These are phyloP conservation scores for Aspergillus saccharolyticus DNA, from an alignment of 495 filamentous ascomycete species.

Conservation along the genomic window DNA sequence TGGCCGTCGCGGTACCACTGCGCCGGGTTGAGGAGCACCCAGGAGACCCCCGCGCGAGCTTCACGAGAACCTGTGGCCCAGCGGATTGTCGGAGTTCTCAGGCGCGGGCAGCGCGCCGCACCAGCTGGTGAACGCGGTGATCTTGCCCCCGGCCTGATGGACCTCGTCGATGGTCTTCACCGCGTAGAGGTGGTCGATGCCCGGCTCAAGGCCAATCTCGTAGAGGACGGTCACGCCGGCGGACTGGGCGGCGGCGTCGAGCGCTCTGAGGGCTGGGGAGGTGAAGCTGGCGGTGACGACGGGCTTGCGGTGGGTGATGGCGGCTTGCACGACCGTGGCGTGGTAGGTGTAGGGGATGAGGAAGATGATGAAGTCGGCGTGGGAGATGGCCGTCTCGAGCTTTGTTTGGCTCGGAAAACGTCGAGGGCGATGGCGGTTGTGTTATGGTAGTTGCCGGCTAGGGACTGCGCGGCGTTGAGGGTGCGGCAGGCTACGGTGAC, in stretches of 20 bases:
- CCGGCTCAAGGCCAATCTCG: constrained; percentile 3
- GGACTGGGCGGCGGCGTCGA: not conserved
- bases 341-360: not conserved
- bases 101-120: constrained; percentile 4
- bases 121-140: constrained; percentile 1
- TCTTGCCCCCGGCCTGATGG: not conserved
- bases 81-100: not conserved
- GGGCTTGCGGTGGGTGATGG: not conserved
- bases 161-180: constrained; percentile 7
- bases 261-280: constrained; percentile 2
- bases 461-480: not conserved
- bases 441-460: not conserved
- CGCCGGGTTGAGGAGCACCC: not conserved
- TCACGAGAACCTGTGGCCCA: constrained; percentile 6
- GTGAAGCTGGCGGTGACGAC: constrained; percentile 6
- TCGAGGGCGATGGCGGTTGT: not conserved
- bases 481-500: constrained; percentile 1
- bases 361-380: not conserved
- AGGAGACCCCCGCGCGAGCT: constrained; percentile 1
- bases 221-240: constrained; percentile 1
- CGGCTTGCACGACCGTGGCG: not conserved
- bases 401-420: not conserved
- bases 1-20: not conserved
- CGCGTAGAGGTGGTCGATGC: constrained; percentile 8
- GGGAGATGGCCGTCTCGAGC: not conserved